Percentiles rank a stretch among this genome's conserved stretches.
These are phyloP conservation scores for Pleurotus giganteus DNA, from an alignment of 768 basidiomycete species.

Conservation along the genomic window DNA sequence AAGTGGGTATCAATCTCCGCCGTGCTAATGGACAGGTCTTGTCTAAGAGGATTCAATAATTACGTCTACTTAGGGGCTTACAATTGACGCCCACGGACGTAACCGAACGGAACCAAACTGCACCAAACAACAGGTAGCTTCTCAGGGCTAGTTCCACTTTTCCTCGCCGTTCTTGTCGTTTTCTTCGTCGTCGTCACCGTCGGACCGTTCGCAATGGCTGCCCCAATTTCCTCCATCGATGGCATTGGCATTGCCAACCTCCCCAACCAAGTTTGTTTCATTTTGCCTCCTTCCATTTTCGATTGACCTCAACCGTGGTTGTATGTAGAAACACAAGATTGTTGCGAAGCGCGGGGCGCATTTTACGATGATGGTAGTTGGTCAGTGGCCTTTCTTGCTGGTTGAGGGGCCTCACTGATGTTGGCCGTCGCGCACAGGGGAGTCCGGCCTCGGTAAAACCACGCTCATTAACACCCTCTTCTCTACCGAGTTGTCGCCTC, in stretches of 20 bases:
- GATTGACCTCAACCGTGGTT: conserved; percentile 23
- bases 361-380: conserved; percentile 99
- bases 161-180: conserved; percentile 16
- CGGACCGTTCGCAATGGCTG: conserved; percentile 38
- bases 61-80: too few relatives aligned
- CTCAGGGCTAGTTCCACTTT: too few relatives aligned
- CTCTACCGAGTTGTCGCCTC: conserved; percentile 89
- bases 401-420: neutral
- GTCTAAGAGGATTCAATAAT: too few relatives aligned
- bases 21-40: too few relatives aligned
- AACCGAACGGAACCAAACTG: conserved; percentile 3
- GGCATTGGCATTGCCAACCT: conserved; percentile 96
- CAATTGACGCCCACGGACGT: neutral
- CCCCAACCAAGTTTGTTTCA: conserved; percentile 91
- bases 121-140: neutral
- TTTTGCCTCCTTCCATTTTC: neutral
- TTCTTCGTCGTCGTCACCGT: conserved; percentile 22
- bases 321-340: conserved; percentile 91
- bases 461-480: conserved; percentile 99
- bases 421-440: too few relatives aligned
- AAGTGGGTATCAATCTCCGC: too few relatives aligned
- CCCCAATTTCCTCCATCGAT: conserved; percentile 50
- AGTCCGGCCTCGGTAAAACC: conserved; percentile 96
- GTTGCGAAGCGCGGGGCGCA: conserved; percentile 96
- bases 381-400: conserved; percentile 43